phyloP scores from a whole-genome alignment of 2,329 filamentous ascomycete species.

The Orbilia blumenaviensis region DNA sequence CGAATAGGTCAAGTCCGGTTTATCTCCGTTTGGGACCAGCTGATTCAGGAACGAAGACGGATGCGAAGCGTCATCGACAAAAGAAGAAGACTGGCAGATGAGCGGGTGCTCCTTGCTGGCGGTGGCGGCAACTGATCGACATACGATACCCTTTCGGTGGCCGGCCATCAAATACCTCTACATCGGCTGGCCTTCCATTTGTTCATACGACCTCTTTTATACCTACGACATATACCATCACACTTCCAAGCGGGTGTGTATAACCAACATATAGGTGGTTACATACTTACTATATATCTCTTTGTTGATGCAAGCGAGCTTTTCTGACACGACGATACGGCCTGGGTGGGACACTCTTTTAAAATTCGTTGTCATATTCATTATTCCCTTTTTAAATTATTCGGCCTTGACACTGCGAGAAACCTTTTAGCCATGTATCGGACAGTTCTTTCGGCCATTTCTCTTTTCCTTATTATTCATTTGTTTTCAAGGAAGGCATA shows the following conservation, averaged over 20 bases:
- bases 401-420: background rate
- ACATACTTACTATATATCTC: background rate
- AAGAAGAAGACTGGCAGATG: slow-evolving; percentile 29
- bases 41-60: slow-evolving; percentile 44
- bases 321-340: slow-evolving; percentile 2
- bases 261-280: background rate
- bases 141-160: background rate
- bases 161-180: background rate
- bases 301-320: background rate
- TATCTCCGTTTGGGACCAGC: slow-evolving; percentile 49
- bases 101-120: slow-evolving; percentile 17
- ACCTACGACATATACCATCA: slow-evolving; percentile 7
- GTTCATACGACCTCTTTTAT: background rate
- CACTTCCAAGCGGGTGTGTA: background rate
- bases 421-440: background rate
- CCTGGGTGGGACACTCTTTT: slow-evolving; percentile 3
- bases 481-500: background rate
- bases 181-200: background rate
- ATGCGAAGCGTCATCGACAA: slow-evolving; percentile 46
- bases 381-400: background rate
- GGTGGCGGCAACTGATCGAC: slow-evolving; percentile 34
- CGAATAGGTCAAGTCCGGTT: slow-evolving; percentile 42
- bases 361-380: background rate
- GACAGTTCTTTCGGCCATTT: background rate
- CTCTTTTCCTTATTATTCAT: background rate